Evolutionary conservation across 441 rosid genomes (phyloP).

Genomic region (Flueggea neowawraea): DNA sequence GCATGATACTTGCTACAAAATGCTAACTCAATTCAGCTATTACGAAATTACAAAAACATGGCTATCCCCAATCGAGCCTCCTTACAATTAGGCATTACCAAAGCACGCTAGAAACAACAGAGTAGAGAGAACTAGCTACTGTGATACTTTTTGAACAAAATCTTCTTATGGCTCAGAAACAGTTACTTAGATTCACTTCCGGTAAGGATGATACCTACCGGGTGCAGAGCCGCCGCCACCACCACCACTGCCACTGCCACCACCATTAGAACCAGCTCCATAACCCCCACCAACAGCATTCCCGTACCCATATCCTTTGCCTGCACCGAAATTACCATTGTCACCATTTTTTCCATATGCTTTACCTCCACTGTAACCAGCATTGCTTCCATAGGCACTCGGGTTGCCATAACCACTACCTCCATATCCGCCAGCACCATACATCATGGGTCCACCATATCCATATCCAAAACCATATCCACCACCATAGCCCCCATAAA

Average conservation of each 20-base stretch:
- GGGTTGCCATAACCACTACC: constrained; percentile 19
- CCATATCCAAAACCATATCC: constrained; percentile 43
- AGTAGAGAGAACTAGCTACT: neutral
- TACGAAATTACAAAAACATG: too few species aligned
- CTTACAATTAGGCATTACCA: too few species aligned
- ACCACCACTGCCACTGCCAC: constrained; percentile 12
- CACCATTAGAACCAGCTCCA: constrained; percentile 19
- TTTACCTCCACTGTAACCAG: constrained; percentile 5
- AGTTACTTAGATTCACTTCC: constrained; percentile 12
- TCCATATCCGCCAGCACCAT: constrained; percentile 34
- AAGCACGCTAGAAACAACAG: too few species aligned
- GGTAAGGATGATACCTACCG: constrained; percentile 26
- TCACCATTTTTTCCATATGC: constrained; percentile 24
- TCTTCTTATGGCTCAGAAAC: neutral
- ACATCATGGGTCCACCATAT: constrained; percentile 38
- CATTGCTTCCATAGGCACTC: neutral
- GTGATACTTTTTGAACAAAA: neutral
- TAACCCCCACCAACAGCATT: constrained; percentile 30
- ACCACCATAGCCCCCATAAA: constrained; percentile 40
- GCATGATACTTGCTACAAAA: too few species aligned
- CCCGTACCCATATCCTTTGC: constrained; percentile 38
- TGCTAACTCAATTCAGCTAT: too few species aligned
- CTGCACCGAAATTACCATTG: constrained; percentile 39
- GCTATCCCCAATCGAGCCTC: too few species aligned
- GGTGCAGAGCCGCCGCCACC: constrained; percentile 6